These are phyloP conservation scores for Benincasa hispida DNA, from an alignment of 306 rosid genomes.

Conservation along the genomic window DNA sequence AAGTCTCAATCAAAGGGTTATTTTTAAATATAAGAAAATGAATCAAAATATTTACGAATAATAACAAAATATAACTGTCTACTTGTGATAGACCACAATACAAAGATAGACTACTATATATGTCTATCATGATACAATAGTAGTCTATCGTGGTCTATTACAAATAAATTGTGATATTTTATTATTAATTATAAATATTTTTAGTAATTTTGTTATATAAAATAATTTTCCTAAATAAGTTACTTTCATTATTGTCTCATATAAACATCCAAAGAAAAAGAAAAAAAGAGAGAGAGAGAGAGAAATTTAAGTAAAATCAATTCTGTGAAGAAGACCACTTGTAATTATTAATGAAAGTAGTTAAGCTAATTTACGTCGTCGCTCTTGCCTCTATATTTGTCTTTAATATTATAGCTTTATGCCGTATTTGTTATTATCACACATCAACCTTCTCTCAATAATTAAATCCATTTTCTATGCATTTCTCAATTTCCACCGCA, in stretches of 20 bases:
- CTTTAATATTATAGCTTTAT: background rate
- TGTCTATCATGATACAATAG: no score
- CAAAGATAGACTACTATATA: no score
- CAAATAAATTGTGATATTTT: no score
- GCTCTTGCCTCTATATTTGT: background rate
- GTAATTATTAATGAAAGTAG: background rate
- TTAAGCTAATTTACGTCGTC: slow-evolving; percentile 7
- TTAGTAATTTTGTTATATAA: no score
- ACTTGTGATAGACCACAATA: no score
- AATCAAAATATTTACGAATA: no score
- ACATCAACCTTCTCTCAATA: background rate
- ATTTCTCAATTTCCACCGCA: background rate
- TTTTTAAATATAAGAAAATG: no score
- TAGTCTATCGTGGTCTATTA: no score
- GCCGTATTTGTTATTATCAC: background rate
- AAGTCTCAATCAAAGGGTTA: no score
- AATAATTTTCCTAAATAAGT: background rate
- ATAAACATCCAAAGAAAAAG: background rate
- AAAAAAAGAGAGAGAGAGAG: background rate
- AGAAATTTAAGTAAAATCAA: background rate
- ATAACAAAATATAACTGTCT: no score
- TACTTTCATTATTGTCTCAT: background rate
- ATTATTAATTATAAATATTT: no score
- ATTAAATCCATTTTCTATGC: background rate
- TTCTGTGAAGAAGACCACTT: background rate